Base-by-base conservation (phyloP, 176 grass and related monocot genomes). In the Cymbopogon citratus region DNA sequence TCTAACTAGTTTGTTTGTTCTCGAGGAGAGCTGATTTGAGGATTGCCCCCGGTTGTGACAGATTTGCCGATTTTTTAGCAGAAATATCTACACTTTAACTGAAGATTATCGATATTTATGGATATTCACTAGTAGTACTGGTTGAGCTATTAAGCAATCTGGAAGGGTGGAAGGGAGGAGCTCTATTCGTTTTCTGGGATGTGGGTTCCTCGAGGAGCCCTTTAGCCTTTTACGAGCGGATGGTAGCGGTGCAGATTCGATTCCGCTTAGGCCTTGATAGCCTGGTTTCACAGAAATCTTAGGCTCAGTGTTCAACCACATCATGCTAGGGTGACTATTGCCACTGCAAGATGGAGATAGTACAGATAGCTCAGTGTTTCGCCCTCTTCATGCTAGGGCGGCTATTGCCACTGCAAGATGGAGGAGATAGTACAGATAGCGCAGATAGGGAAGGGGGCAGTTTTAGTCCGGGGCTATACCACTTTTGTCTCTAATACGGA, bases 111-210 rank as follows among this genome's bases (percentile, higher is more conserved):
- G 48, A 38, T 62, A 61, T 71, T 21, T 39, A 29, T 78, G 28
- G 62, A 71, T 48, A 62, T 72, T 21, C 9, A 59, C n/a, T 23
- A 48, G 35, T 60, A 21, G 41, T 80, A 63, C 46, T 62, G 28
- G 63, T 89, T 69, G 19, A 39, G 40, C 76, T 63, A 39, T 64
- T 34, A 46, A 16, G 63, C 19, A 49, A 67, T 62, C 84, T 29
- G 2, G 69, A 84, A 18, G 71, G 39, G 25, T 29, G 2, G 69
- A 84, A 18, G 71, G 39, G 25, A 73, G 28, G 49, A 70, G 29
- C 25, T 24, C 7, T 31, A 80, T 80, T 81, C 76, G 41, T 7
- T 70, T 83, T 1, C 25, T 13, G 19, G 4, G 45, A 61, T n/a
- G 44, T 2, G 6, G 18, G 27, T 84, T 79, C 38, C 62, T 41